These are phyloP conservation scores for Fragaria ananassa DNA, from an alignment of 306 rosid species.

Conservation along the genomic window DNA sequence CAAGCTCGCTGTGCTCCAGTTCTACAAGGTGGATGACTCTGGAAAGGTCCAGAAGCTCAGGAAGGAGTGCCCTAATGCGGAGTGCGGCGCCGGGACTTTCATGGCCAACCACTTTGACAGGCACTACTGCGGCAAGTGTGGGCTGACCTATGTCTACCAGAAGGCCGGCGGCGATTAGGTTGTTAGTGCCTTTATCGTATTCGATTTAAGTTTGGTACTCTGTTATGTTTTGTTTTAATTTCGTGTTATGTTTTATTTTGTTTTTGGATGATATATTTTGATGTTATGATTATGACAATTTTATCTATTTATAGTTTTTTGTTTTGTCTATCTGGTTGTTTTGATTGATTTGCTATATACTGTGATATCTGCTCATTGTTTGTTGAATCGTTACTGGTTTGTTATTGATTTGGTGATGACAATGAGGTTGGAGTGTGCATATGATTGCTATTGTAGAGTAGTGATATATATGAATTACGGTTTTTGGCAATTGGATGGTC, in stretches of 20 bases:
- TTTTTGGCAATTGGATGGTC: no score
- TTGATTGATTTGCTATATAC: background rate
- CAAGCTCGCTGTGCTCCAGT: slow-evolving; percentile 78
- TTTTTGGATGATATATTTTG: background rate
- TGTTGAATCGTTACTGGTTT: no score
- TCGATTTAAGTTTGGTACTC: background rate
- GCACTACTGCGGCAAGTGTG: slow-evolving; percentile 95
- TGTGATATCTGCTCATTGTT: no score
- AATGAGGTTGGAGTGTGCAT: no score
- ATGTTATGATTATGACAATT: background rate
- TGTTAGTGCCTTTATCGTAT: background rate
- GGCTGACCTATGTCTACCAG: slow-evolving; percentile 78
- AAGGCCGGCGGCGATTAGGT: slow-evolving; percentile 70
- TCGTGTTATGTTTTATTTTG: background rate
- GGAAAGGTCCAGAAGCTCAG: slow-evolving; percentile 86
- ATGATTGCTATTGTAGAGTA: no score
- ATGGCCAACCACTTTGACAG: slow-evolving; percentile 94
- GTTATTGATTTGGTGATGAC: no score
- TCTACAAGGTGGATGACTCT: slow-evolving; percentile 83
- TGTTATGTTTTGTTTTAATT: background rate
- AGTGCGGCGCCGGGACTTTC: slow-evolving; percentile 91
- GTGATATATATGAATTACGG: no score
- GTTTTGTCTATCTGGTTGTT: background rate
- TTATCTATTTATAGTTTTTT: background rate
- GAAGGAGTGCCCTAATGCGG: slow-evolving; percentile 89